Conservation (phyloP, 306 rosid genomes). For the Vigna angularis region DNA sequence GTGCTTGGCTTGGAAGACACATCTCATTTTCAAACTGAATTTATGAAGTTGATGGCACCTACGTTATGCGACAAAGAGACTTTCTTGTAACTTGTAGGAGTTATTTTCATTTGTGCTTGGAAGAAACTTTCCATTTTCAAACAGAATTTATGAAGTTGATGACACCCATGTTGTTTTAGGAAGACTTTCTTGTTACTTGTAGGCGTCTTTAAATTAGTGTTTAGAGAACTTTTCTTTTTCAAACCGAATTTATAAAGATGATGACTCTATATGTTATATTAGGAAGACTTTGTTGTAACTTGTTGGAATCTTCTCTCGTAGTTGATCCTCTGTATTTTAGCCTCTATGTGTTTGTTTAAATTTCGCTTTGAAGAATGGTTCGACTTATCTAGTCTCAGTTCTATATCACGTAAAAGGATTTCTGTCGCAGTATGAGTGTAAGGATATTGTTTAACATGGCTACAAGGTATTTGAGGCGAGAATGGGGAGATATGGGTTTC, state of each 20-base stretch:
- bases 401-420: slow-evolving; percentile 19
- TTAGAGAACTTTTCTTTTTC: not conserved
- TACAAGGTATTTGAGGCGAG: slow-evolving; percentile 23
- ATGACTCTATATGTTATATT: not conserved
- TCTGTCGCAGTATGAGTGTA: not conserved
- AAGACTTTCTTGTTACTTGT: slow-evolving; percentile 9
- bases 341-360: not conserved
- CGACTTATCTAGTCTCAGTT: not conserved
- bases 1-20: slow-evolving; percentile 27
- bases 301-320: not conserved
- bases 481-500: slow-evolving; percentile 16
- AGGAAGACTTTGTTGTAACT: slow-evolving; percentile 6
- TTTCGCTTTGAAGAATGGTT: slow-evolving; percentile 30
- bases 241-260: not conserved
- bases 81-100: not conserved
- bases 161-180: not conserved
- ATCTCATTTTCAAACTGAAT: slow-evolving; percentile 21
- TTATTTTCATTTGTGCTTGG: not conserved
- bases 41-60: not conserved
- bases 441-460: slow-evolving; percentile 23
- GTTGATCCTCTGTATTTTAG: not conserved
- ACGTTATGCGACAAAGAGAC: not conserved
- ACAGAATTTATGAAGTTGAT: slow-evolving; percentile 26
- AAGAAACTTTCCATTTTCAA: slow-evolving; percentile 25
- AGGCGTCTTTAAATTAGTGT: not conserved